Base-by-base conservation (phyloP, 768 basidiomycete species). In the Suillus placidus region DNA sequence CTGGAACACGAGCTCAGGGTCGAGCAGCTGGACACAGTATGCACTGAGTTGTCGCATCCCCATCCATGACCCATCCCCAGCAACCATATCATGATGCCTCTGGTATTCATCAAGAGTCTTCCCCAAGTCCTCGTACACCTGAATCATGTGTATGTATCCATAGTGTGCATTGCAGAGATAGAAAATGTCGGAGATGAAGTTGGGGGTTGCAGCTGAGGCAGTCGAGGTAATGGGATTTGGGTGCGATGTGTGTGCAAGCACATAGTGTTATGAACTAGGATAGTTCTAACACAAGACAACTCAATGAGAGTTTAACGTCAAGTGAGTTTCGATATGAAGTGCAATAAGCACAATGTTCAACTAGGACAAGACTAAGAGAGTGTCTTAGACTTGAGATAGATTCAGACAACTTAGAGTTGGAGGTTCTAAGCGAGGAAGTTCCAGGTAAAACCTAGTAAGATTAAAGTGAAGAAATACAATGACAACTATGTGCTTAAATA, bases 101-200 rank as follows among this genome's bases (percentile, higher is more conserved):
- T 91, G 87, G 52, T 93, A 82, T 23, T 96, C 92, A 16, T 92
- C 91, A 4, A 88, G 65, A 67, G 95, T 88, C 70, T 92, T 92
- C 42, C 82, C 83, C 32, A 94, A 81, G 60, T 92, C 89, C 14
- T 88, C 88, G 69, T 88, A 89, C 5, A 84, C 88, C 47, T 88
- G 88, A 54, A 96, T 89, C 1, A 94, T 93, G 74, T 86, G 89
- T 69, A 92, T 83, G 66, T 92, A 86, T 4, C 96, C 97, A 64
- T 94, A 90, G 78, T 99, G 97, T 0, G 94, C 90, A 57, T 93
- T 85, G 9, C 90, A 84, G 52, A 98, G 83, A 80, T 93, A 98
- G 81, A 98, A 99, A 23, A 97, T 87, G 52, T 98, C 90, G 7
- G 97, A 94, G 68, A 98, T 94, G 77, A 99, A 99, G 74, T 97